Conservation (phyloP, 768 basidiomycete genomes). For the Xerocomus potaroensis region DNA sequence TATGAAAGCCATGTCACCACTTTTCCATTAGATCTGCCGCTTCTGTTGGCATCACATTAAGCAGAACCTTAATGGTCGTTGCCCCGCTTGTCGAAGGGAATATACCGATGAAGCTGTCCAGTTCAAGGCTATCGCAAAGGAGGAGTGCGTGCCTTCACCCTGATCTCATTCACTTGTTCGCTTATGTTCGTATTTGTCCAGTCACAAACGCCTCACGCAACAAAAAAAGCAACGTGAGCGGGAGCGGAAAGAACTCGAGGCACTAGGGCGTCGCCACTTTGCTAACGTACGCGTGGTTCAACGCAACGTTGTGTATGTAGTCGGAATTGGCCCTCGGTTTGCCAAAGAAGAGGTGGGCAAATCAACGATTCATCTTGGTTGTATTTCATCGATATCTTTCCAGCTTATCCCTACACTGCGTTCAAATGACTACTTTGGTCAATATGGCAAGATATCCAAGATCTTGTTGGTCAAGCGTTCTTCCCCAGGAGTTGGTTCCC, state of each 20-base stretch:
- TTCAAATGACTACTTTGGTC: slow-evolving; percentile 95
- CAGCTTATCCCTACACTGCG: slow-evolving; percentile 90
- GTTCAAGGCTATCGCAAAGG: slow-evolving; percentile 91
- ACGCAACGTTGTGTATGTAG: slow-evolving; percentile 92
- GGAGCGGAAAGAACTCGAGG: slow-evolving; percentile 91
- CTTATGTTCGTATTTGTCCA: slow-evolving; percentile 31
- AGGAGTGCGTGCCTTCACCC: slow-evolving; percentile 69
- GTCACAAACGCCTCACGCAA: slow-evolving; percentile 91
- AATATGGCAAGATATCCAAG: slow-evolving; percentile 97
- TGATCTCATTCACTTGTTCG: slow-evolving; percentile 2
- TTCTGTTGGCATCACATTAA: slow-evolving; percentile 99
- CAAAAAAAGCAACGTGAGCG: slow-evolving; percentile 94
- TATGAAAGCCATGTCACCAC: slow-evolving; percentile 15
- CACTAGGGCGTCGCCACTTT: slow-evolving; percentile 76
- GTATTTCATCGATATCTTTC: slow-evolving; percentile 2
- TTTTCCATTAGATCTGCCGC: slow-evolving; percentile 77
- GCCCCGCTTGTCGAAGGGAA: slow-evolving; percentile 91
- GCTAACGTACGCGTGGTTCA: slow-evolving; percentile 96
- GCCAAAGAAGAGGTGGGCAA: slow-evolving; percentile 89
- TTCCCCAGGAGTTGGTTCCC: slow-evolving; percentile 63
- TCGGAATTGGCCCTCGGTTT: slow-evolving; percentile 90
- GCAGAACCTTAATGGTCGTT: slow-evolving; percentile 91
- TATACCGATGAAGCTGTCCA: slow-evolving; percentile 93
- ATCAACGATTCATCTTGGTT: not conserved
- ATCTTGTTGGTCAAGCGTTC: slow-evolving; percentile 90